Evolutionary conservation across 1,284 basidiomycete species (phyloP).

Genomic region (Waitea zeae): DNA sequence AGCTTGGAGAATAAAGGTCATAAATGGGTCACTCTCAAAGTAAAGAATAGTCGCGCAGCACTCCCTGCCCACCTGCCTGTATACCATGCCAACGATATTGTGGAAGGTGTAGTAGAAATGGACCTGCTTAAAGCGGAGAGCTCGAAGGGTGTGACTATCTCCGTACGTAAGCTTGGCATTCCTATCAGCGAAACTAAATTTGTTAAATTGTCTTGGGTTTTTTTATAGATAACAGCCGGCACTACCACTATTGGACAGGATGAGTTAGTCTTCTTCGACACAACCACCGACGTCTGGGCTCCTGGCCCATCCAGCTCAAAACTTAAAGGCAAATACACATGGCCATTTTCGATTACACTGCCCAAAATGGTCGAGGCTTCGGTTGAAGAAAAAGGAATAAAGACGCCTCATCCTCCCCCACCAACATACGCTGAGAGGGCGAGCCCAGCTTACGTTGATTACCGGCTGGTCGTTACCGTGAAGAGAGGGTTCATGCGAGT

Average conservation of each 20-base stretch:
- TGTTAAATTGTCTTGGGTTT: background rate
- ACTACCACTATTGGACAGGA: slow-evolving; percentile 20
- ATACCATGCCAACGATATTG: slow-evolving; percentile 13
- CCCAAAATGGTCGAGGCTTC: slow-evolving; percentile 14
- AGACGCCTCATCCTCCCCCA: slow-evolving; percentile 14
- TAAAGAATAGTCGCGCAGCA: slow-evolving; percentile 14
- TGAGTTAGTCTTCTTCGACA: slow-evolving; percentile 14
- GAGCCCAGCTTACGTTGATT: slow-evolving; percentile 20
- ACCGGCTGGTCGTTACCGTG: slow-evolving; percentile 18
- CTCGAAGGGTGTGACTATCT: slow-evolving; percentile 13
- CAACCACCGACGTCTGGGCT: slow-evolving; percentile 12
- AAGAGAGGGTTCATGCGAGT: slow-evolving; percentile 14
- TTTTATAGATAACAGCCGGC: slow-evolving; percentile 12
- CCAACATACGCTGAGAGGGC: slow-evolving; percentile 21
- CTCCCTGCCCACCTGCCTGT: slow-evolving; percentile 13
- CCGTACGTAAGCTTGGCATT: slow-evolving; percentile 13
- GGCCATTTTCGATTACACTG: slow-evolving; percentile 15
- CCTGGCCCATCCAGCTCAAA: slow-evolving; percentile 11
- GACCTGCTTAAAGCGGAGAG: slow-evolving; percentile 14
- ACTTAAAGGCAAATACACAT: slow-evolving; percentile 12
- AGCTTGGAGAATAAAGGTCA: too few species aligned
- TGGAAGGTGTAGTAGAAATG: slow-evolving; percentile 14
- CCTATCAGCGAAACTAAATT: background rate
- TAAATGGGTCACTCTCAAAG: slow-evolving; percentile 13
- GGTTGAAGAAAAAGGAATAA: slow-evolving; percentile 10